These are phyloP conservation scores for Xylogone sp. DNA, from an alignment of 2,329 filamentous ascomycete genomes.

Conservation along the genomic window DNA sequence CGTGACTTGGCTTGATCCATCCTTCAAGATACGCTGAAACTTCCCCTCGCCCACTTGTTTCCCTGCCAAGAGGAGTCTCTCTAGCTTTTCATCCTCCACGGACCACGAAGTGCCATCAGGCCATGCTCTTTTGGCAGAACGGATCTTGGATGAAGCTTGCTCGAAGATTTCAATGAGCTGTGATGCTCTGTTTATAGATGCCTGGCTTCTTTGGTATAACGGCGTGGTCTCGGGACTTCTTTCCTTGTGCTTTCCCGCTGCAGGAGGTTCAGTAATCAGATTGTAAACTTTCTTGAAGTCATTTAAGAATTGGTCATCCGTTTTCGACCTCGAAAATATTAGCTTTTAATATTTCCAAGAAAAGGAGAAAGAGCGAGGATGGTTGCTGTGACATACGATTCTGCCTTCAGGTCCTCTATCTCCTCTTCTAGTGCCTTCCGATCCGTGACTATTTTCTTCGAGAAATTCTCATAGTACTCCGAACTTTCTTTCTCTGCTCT, in stretches of 20 bases:
- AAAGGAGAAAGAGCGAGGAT: no score
- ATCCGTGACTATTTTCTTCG: slow-evolving; percentile 6
- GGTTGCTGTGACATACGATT: not conserved
- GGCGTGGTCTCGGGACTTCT: not conserved
- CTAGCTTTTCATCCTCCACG: not conserved
- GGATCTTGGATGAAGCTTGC: not conserved
- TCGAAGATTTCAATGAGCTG: not conserved
- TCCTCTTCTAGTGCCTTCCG: slow-evolving; percentile 12
- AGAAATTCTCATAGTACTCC: slow-evolving; percentile 14
- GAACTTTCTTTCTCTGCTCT: slow-evolving; percentile 10
- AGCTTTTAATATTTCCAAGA: not conserved
- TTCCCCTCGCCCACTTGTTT: not conserved
- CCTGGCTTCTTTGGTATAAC: not conserved
- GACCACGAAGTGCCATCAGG: not conserved
- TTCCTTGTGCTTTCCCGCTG: not conserved
- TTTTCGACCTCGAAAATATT: slow-evolving; percentile 10
- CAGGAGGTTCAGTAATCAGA: slow-evolving; percentile 5
- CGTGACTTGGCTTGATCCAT: slow-evolving; percentile 6
- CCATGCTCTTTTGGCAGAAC: not conserved
- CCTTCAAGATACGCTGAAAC: not conserved
- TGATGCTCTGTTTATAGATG: not conserved
- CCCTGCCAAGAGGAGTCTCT: not conserved
- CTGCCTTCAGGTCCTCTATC: slow-evolving; percentile 3
- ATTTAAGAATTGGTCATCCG: slow-evolving; percentile 14
- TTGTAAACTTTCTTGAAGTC: slow-evolving; percentile 16